These are phyloP conservation scores for Warburgia ugandensis DNA, from an alignment of 164 flowering plant species.

Conservation along the genomic window DNA sequence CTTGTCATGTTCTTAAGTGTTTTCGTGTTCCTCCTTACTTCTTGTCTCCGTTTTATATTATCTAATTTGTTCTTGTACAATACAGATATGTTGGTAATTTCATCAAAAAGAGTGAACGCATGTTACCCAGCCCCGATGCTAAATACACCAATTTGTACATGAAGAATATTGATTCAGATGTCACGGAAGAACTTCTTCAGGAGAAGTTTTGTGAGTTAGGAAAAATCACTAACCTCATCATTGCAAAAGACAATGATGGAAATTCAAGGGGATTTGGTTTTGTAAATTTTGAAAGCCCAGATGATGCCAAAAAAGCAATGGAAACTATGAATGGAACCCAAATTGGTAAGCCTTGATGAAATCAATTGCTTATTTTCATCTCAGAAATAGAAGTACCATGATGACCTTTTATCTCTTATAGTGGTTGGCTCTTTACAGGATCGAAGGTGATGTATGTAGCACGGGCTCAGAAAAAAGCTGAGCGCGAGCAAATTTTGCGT, in stretches of 20 bases:
- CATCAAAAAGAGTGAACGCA: slow-evolving; percentile 57
- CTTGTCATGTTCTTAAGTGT: no score
- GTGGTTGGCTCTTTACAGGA: slow-evolving; percentile 30
- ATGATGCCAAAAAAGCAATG: slow-evolving; percentile 61
- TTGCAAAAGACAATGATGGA: slow-evolving; percentile 58
- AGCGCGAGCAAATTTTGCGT: slow-evolving; percentile 61
- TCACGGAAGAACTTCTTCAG: slow-evolving; percentile 48
- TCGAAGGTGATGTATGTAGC: slow-evolving; percentile 70
- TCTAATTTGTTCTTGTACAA: slow-evolving; percentile 1
- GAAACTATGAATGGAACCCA: slow-evolving; percentile 63
- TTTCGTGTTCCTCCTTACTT: slow-evolving; percentile 1
- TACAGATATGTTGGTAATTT: slow-evolving; percentile 66
- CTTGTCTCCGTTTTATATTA: not conserved
- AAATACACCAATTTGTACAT: slow-evolving; percentile 71
- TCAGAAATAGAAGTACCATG: not conserved
- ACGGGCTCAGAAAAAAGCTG: slow-evolving; percentile 83
- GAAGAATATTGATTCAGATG: slow-evolving; percentile 64
- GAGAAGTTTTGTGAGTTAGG: slow-evolving; percentile 74
- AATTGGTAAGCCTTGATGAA: slow-evolving; percentile 38
- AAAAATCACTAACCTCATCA: slow-evolving; percentile 42
- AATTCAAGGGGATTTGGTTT: slow-evolving; percentile 87
- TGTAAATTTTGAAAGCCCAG: slow-evolving; percentile 69
- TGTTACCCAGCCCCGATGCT: slow-evolving; percentile 35
- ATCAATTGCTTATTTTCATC: not conserved
- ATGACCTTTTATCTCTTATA: not conserved